Percentiles rank a stretch among this genome's conserved stretches.
These are phyloP conservation scores for Euryodendron excelsum DNA, from an alignment of 148 eudicot genomes.

Conservation along the genomic window DNA sequence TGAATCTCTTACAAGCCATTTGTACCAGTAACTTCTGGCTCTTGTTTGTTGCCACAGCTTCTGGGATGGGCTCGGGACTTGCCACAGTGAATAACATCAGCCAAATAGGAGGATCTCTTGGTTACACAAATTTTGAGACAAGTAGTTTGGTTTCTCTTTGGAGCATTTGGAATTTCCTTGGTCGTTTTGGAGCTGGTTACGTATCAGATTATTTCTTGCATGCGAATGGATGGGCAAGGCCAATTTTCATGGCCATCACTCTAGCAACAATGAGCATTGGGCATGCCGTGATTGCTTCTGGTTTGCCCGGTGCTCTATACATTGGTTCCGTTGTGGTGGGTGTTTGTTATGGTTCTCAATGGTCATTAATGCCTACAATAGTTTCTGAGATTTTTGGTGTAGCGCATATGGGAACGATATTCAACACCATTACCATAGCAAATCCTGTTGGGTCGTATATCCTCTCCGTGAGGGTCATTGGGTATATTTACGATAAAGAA, in stretches of 20 bases:
- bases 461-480: constrained; percentile 65
- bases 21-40: constrained; percentile 63
- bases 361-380: constrained; percentile 80
- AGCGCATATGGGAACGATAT: constrained; percentile 64
- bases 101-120: constrained; percentile 72
- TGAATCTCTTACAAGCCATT: constrained; percentile 60
- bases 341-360: constrained; percentile 66
- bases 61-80: constrained; percentile 72
- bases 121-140: constrained; percentile 47
- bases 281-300: constrained; percentile 54
- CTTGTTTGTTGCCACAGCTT: constrained; percentile 48
- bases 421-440: constrained; percentile 64
- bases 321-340: constrained; percentile 63
- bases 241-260: constrained; percentile 57
- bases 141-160: constrained; percentile 69
- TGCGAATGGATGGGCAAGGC: constrained; percentile 56
- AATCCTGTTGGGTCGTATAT: constrained; percentile 72
- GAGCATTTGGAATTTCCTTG: constrained; percentile 82
- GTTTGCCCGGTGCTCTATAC: constrained; percentile 59
- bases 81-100: constrained; percentile 69
- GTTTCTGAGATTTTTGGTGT: constrained; percentile 70
- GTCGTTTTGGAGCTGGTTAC: constrained; percentile 81
- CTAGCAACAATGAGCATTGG: constrained; percentile 59
- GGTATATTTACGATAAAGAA: constrained; percentile 62
- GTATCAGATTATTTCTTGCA: constrained; percentile 59